A percentile compares a stretch with the other conserved stretches of the same genome.
Evolutionary conservation across 2,329 filamentous ascomycete genomes (phyloP).

Genomic region (Aspergillus pseudoglaucus): DNA sequence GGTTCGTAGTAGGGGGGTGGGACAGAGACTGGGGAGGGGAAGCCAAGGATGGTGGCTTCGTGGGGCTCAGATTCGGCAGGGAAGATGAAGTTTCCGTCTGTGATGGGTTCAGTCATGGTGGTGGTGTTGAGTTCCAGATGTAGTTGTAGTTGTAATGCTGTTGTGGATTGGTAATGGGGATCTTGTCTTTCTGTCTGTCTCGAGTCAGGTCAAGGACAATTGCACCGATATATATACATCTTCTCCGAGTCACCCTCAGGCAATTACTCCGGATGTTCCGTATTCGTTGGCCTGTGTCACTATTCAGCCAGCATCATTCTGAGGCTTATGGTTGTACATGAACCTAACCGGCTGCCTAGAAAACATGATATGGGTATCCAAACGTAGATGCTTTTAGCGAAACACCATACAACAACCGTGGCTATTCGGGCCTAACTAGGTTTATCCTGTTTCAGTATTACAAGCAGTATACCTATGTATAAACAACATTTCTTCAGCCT

Average conservation of each 20-base stretch:
- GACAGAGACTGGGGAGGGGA: constrained; percentile 5
- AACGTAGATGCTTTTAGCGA: no score
- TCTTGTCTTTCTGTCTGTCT: background rate
- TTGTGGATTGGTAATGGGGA: background rate
- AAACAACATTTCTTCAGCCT: no score
- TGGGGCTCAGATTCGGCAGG: constrained; percentile 1
- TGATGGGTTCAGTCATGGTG: background rate
- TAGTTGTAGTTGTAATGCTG: background rate
- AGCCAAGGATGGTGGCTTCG: constrained; percentile 5
- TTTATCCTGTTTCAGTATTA: no score
- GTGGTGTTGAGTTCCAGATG: background rate
- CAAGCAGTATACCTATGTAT: no score
- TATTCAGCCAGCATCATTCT: background rate
- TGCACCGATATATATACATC: background rate
- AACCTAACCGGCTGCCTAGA: background rate
- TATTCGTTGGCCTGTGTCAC: background rate
- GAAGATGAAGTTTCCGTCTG: background rate
- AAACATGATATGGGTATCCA: background rate
- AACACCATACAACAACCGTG: no score
- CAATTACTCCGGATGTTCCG: background rate
- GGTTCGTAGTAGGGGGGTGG: constrained; percentile 1
- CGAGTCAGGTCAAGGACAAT: background rate
- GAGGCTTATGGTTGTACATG: background rate
- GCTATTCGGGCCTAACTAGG: no score
- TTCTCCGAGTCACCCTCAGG: background rate